Evolutionary conservation across 805 yeast species (phyloP), one percentile per base, ranked within the genome.

Genomic region (Wickerhamomyces silvicola): DNA sequence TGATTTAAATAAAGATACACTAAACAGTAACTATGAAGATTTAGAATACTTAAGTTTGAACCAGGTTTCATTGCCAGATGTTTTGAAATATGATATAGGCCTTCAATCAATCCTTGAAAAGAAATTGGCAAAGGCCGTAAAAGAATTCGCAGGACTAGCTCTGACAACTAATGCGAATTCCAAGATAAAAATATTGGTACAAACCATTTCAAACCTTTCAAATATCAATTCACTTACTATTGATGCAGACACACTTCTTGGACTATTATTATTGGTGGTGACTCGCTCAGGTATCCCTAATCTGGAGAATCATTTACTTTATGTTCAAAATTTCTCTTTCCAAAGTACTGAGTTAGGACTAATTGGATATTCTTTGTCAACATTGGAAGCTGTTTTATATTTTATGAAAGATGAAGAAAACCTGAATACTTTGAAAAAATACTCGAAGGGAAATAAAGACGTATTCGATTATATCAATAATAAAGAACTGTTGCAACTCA

Each of bases 241-340:
- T 6, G 88, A 81, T 56, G 97, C 97, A 0, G 97, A 88, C 50
- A 75, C 83, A 0, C 58, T 88, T 15, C 68, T 88, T 4, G 79
- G 87, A 2, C 59, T 88, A 28, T 58, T 88, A 39, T 69, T 86
- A 6, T 62, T 86, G 53, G 86, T 85, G 4, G 68, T 87, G 1
- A 66, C 77, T 8, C 73, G 81, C 33, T 66, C 92, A 2, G 66
- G 66, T 23, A 70, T 82, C 2, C 62, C 62, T 4, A 58, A 78
- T 43, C 50, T 86, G 17, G 79, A 74, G 41, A 68, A 73, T 3
- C 87, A 82, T 42, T 50, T 88, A 9, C 66, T 60, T 28, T 86
- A 84, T 50, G 68, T 87, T 30, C 74, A 75, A 39, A 61, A 68
- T 24, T 85, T 81, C 47, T 68, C 79, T 3, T 55, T 56, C 22